Conservation (phyloP, 1,284 basidiomycete species). For the Golubevia pallescens region DNA sequence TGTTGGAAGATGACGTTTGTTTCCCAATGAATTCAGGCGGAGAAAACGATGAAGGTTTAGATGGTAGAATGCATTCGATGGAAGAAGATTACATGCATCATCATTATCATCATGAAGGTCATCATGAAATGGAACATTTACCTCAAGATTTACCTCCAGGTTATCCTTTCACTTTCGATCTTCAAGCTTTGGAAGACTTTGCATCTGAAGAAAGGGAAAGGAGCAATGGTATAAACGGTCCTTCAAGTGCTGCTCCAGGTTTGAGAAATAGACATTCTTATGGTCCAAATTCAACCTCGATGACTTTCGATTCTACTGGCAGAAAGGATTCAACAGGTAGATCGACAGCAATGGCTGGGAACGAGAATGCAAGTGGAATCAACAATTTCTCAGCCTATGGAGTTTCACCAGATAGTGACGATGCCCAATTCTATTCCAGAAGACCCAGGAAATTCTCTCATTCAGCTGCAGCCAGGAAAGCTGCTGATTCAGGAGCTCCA, state of each 20-base stretch:
- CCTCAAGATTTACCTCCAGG: constrained; percentile 26
- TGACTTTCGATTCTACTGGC: too few species aligned
- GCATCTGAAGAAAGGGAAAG: constrained; percentile 50
- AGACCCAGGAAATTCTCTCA: constrained; percentile 42
- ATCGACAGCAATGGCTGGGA: not conserved
- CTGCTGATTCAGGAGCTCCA: not conserved
- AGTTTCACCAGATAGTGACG: constrained; percentile 47
- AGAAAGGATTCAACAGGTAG: too few species aligned
- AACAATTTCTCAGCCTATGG: constrained; percentile 22
- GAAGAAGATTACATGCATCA: constrained; percentile 7
- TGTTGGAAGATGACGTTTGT: constrained; percentile 57
- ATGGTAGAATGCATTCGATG: not conserved
- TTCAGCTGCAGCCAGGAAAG: constrained; percentile 20
- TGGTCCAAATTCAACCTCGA: too few species aligned
- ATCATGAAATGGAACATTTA: not conserved
- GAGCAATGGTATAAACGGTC: constrained; percentile 11
- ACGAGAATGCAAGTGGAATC: not conserved
- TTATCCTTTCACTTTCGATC: constrained; percentile 58
- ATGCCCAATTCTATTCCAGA: constrained; percentile 57
- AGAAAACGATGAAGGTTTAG: not conserved
- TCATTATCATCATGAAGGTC: constrained; percentile 13
- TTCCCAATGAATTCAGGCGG: constrained; percentile 37
- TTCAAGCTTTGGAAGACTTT: constrained; percentile 47
- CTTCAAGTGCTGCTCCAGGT: not conserved
- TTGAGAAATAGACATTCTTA: too few species aligned